A percentile compares a stretch with the other conserved stretches of the same genome.
phyloP scores from a whole-genome alignment of 768 basidiomycete genomes.

The Clitopilus hobsonii region DNA sequence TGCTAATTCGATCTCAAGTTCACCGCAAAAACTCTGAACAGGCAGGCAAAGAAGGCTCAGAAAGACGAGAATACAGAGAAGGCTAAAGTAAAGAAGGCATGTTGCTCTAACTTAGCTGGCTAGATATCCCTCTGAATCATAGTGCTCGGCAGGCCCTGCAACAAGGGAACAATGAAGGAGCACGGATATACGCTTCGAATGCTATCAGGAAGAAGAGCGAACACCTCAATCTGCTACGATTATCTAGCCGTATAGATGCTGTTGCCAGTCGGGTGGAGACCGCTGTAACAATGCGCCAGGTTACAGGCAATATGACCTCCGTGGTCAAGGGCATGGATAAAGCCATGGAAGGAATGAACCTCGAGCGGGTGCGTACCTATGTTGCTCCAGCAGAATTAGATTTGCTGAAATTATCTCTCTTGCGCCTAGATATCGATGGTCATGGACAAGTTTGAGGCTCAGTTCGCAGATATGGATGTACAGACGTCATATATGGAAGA shows the following conservation, averaged over 20 bases:
- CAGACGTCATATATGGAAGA: conserved; percentile 99
- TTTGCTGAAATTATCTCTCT: too few relatives aligned
- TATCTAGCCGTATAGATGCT: conserved; percentile 92
- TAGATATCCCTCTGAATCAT: background rate
- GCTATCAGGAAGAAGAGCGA: conserved; percentile 99
- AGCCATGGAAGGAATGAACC: conserved; percentile 99
- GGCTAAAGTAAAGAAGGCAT: conserved; percentile 86
- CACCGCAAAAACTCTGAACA: conserved; percentile 91
- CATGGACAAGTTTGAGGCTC: conserved; percentile 98
- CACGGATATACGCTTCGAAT: conserved; percentile 96
- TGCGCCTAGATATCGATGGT: conserved; percentile 97
- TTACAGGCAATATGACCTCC: conserved; percentile 94
- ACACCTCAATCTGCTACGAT: conserved; percentile 81
- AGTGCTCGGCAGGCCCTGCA: conserved; percentile 69
- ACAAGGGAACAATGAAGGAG: conserved; percentile 95
- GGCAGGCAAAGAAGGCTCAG: conserved; percentile 96
- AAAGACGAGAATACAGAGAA: conserved; percentile 93
- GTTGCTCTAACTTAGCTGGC: conserved; percentile 6
- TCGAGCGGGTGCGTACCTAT: conserved; percentile 74
- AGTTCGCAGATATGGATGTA: conserved; percentile 96
- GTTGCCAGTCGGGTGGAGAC: conserved; percentile 97
- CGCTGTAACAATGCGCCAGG: conserved; percentile 95
- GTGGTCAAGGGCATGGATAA: conserved; percentile 98
- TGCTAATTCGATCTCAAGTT: conserved; percentile 52
- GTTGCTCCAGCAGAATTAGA: background rate